Evolutionary conservation across 352 stramenopile genomes (phyloP).

Genomic region (Globisporangium echinulatum): DNA sequence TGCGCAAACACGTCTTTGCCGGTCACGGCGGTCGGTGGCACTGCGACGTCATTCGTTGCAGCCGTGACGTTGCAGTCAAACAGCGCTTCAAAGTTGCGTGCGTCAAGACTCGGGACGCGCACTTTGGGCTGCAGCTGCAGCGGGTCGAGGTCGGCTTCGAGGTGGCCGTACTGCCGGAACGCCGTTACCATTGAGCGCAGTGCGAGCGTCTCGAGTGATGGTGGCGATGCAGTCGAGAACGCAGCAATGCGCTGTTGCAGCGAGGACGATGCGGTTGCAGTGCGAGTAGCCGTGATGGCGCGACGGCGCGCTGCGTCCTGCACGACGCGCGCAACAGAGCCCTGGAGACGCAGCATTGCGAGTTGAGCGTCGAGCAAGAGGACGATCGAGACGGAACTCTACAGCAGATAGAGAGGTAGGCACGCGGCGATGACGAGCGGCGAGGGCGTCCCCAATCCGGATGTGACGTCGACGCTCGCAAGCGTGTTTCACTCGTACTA

Average conservation of each 20-base stretch:
- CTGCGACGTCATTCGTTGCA: constrained; percentile 14
- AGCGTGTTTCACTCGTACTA: neutral
- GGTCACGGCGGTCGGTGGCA: constrained; percentile 16
- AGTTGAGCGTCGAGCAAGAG: too few relatives aligned
- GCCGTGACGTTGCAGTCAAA: constrained; percentile 18
- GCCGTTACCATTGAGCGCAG: constrained; percentile 57
- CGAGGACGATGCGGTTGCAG: neutral
- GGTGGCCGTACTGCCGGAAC: constrained; percentile 71
- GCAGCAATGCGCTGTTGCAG: neutral
- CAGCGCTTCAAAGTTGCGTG: constrained; percentile 49
- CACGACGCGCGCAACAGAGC: constrained; percentile 21
- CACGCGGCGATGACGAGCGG: neutral
- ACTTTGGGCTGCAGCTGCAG: constrained; percentile 33
- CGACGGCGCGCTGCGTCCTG: constrained; percentile 13
- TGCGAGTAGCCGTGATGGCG: neutral
- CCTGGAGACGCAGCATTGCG: constrained; percentile 56
- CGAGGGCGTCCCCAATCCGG: neutral
- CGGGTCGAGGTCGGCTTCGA: constrained; percentile 70
- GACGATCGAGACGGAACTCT: neutral
- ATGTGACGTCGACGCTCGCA: neutral
- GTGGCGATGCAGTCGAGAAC: constrained; percentile 24
- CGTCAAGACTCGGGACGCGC: constrained; percentile 27
- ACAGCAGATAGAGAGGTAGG: neutral
- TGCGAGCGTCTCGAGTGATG: constrained; percentile 58
- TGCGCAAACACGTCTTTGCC: constrained; percentile 55